A percentile compares a stretch with the other conserved stretches of the same genome.
Evolutionary conservation across 1,284 basidiomycete genomes (phyloP).

Genomic region (Boletellus sp.): DNA sequence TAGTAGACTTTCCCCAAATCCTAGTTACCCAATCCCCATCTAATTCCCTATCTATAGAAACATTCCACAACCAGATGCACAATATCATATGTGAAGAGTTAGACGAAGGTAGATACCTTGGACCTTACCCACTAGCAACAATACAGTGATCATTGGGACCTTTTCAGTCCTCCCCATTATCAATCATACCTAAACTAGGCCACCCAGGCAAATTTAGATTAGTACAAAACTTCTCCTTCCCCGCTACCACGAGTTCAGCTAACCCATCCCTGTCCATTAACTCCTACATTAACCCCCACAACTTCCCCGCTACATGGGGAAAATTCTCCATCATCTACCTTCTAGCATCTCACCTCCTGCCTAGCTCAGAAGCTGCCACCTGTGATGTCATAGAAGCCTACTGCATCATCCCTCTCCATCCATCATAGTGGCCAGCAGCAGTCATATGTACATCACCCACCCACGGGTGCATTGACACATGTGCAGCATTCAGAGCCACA

Average conservation of each 20-base stretch:
- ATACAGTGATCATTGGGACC: no score
- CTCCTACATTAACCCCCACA: fast-evolving
- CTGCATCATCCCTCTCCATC: not conserved
- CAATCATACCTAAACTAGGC: not conserved
- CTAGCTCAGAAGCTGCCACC: not conserved
- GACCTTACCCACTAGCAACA: no score
- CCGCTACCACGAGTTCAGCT: fast-evolving
- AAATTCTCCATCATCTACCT: not conserved
- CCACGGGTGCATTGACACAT: not conserved
- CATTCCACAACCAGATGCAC: not conserved
- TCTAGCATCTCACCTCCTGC: not conserved
- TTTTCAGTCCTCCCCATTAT: slow-evolving; percentile 5
- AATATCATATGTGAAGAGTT: not conserved
- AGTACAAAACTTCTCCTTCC: slow-evolving; percentile 5
- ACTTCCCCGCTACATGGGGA: not conserved
- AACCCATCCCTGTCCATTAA: not conserved
- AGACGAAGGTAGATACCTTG: no score
- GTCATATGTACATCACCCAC: not conserved
- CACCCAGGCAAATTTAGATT: slow-evolving; percentile 4
- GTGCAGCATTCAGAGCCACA: slow-evolving; percentile 17
- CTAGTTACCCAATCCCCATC: not conserved
- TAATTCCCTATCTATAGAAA: not conserved
- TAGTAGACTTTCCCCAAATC: not conserved
- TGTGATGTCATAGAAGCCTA: slow-evolving; percentile 2
- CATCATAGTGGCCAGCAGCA: not conserved